Evolutionary conservation across 1,284 basidiomycete species (phyloP).

Genomic region (Trichosporon ovoides): DNA sequence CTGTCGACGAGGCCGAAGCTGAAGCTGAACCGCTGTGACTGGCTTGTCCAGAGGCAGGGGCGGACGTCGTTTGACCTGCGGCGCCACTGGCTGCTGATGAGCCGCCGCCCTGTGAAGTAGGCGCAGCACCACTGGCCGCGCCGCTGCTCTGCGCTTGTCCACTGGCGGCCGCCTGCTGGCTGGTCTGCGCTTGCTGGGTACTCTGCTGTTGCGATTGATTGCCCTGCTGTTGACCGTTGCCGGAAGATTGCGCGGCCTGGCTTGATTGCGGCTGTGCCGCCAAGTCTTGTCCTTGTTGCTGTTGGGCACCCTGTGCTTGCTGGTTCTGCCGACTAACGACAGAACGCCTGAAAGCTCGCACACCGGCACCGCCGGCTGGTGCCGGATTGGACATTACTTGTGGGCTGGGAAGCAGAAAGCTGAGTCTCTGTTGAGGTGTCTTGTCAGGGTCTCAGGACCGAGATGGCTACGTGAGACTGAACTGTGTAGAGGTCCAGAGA

Average conservation of each 20-base stretch:
- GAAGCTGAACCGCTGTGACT: not conserved
- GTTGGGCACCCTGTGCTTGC: not conserved
- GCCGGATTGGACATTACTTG: constrained; percentile 1
- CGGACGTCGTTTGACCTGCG: not conserved
- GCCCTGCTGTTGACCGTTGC: not conserved
- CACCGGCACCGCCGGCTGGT: constrained; percentile 5
- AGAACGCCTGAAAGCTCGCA: not conserved
- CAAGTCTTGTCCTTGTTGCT: not conserved
- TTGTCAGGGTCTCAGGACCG: too few species aligned
- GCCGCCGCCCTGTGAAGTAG: not conserved
- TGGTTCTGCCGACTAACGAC: not conserved
- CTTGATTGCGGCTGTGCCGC: not conserved
- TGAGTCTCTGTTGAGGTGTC: too few species aligned
- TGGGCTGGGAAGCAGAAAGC: not conserved
- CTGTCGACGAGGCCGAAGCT: constrained; percentile 15
- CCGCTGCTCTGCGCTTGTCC: not conserved
- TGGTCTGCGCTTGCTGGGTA: not conserved
- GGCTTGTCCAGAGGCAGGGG: not conserved
- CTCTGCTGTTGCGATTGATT: not conserved
- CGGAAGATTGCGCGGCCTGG: not conserved
- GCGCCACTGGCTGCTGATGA: not conserved
- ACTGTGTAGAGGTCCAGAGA: not conserved
- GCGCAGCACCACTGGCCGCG: not conserved
- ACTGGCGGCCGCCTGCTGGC: not conserved
- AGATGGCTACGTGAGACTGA: too few species aligned